A percentile compares a stretch with the other conserved stretches of the same genome.
phyloP scores from a whole-genome alignment of 768 basidiomycete genomes.

The Russula ochroleuca region DNA sequence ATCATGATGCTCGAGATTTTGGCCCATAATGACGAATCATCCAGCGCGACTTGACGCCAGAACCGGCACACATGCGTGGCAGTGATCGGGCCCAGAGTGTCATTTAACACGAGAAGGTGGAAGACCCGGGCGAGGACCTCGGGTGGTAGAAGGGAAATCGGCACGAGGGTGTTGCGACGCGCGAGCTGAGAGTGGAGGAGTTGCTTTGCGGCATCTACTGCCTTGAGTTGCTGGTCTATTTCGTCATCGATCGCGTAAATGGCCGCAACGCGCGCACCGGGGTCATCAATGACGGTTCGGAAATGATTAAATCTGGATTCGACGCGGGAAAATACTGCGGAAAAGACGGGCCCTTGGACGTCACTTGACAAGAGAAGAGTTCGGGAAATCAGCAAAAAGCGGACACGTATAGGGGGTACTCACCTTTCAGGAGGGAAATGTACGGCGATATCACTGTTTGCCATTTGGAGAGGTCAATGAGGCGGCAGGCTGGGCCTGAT shows the following conservation, averaged over 20 bases:
- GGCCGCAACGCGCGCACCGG: neutral
- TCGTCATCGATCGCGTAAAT: constrained; percentile 6
- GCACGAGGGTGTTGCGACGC: constrained; percentile 7
- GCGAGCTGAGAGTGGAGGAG: neutral
- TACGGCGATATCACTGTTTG: neutral
- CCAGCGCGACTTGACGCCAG: constrained; percentile 12
- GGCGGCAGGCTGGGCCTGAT: neutral
- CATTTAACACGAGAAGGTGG: neutral
- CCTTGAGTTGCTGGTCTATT: neutral
- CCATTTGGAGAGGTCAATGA: neutral
- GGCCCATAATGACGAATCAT: constrained; percentile 9
- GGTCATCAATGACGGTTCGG: neutral
- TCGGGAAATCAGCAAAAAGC: neutral
- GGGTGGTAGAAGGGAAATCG: constrained; percentile 15
- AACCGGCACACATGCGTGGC: constrained; percentile 23
- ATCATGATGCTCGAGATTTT: neutral
- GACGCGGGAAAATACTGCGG: neutral
- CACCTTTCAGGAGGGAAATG: constrained; percentile 3
- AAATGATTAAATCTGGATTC: neutral
- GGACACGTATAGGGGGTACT: neutral
- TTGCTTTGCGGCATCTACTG: neutral
- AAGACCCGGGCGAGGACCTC: constrained; percentile 21
- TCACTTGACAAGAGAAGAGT: neutral
- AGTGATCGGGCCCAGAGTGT: neutral
- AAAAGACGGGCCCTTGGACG: neutral